Evolutionary conservation across 768 basidiomycete species (phyloP).

Genomic region (Cantharellus anzutake): DNA sequence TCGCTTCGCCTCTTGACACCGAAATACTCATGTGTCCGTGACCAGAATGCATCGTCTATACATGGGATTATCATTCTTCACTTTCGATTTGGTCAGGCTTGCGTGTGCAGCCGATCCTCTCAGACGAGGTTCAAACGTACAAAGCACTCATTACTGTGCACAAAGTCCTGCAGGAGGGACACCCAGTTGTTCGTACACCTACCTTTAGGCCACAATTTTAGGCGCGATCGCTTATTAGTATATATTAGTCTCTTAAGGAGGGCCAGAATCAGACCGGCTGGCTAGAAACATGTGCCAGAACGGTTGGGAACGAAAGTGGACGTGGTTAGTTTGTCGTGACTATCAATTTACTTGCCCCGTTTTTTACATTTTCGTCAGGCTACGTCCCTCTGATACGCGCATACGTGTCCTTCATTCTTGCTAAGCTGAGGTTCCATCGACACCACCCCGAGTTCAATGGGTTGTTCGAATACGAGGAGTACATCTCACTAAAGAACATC

Average conservation of each 20-base stretch:
- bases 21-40: constrained; percentile 1
- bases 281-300: constrained; percentile 92
- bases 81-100: constrained; percentile 96
- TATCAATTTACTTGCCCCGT: neutral
- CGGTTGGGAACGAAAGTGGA: constrained; percentile 57
- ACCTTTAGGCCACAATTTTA: constrained; percentile 10
- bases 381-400: constrained; percentile 87
- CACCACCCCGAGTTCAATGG: constrained; percentile 96
- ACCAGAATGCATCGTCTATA: constrained; percentile 92
- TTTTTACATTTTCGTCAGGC: constrained; percentile 27
- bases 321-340: constrained; percentile 33
- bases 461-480: constrained; percentile 97
- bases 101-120: constrained; percentile 87
- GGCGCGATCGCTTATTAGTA: constrained; percentile 3
- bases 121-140: constrained; percentile 97
- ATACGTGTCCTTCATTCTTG: constrained; percentile 88
- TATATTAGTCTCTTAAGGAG: constrained; percentile 74
- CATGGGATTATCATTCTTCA: constrained; percentile 98
- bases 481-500: constrained; percentile 89
- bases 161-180: constrained; percentile 95
- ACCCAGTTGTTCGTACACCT: constrained; percentile 51
- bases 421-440: constrained; percentile 91
- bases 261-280: constrained; percentile 93
- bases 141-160: constrained; percentile 95
- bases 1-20: neutral